Evolutionary conservation across 768 basidiomycete species (phyloP), one percentile per base, ranked within the genome.

Genomic region (Mycena amicta): DNA sequence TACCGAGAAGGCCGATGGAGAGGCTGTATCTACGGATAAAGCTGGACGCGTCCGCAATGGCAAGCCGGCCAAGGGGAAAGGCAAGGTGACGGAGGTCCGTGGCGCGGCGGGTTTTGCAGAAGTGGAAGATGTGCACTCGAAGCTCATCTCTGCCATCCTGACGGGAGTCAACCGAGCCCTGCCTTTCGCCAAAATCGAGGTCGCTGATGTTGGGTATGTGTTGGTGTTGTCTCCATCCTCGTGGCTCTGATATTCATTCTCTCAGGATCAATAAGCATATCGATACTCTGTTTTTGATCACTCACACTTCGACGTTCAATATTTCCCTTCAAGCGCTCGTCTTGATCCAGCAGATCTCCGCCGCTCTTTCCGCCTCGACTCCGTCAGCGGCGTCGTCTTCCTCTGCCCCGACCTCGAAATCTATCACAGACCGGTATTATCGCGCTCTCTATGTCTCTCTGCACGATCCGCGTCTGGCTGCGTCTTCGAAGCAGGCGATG

Each of bases 251-350:
- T 56, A 39, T 49, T 22, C 1, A 37, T 55, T 13, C 15, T n/a
- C 12, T 46, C 65, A 94, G 92, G 26, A 86, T 98, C 65, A 82
- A 86, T 63, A 83, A 86, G 54, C 95, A 98, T 66, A 90, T 97
- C 68, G 90, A 94, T 70, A 94, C 93, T 0, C 85, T 98, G 22
- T 98, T 98, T 82, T 82, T 88, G 45, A 94, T 99, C 67, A 95
- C 94, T 2, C 96, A 98, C 73, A 90, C 84, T 6, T 95, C 93
- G 6, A 97, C 95, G 0, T 99, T 99, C 84, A 97, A 96, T 71
- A 94, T 94, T 67, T 93, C 93, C 11, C 83, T 98, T 3, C 96
- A 96, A 70, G 92, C 95, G 0, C 84, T 98, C 1, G 82, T 90
- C 37, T 82, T 98, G 5, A 90, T 98, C 57, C 90, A 90, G 68